phyloP scores from a whole-genome alignment of 306 rosid species.

The Herpetospermum pedunculosum region DNA sequence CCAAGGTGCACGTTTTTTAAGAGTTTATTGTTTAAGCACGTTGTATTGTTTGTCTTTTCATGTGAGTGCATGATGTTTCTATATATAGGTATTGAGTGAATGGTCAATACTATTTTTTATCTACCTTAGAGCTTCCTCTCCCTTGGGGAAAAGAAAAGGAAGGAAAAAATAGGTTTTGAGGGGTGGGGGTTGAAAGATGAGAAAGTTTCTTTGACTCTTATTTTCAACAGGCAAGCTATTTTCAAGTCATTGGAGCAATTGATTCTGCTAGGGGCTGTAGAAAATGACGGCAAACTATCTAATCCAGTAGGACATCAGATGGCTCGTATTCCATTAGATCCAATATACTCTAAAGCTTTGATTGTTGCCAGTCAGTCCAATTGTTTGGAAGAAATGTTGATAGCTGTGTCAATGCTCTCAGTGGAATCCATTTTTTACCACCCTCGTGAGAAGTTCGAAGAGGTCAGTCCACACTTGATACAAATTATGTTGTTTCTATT shows the following conservation, averaged over 20 bases:
- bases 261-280: constrained; percentile 68
- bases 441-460: constrained; percentile 64
- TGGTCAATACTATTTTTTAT: not conserved
- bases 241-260: constrained; percentile 82
- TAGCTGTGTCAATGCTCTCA: constrained; percentile 74
- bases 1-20: constrained; percentile 37
- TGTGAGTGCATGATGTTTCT: not conserved
- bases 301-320: constrained; percentile 78
- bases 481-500: not conserved
- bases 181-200: not conserved
- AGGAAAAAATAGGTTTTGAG: not conserved
- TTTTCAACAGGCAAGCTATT: constrained; percentile 64
- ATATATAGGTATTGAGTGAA: not conserved
- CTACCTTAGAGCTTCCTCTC: not conserved
- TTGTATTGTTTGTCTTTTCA: not conserved
- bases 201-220: not conserved
- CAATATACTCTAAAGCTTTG: constrained; percentile 77
- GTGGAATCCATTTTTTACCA: constrained; percentile 80
- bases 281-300: constrained; percentile 66
- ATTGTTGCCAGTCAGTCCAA: constrained; percentile 67
- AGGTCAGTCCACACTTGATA: constrained; percentile 30
- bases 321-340: constrained; percentile 83
- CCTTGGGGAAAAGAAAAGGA: not conserved
- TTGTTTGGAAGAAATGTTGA: constrained; percentile 93
- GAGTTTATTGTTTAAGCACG: not conserved